phyloP scores from a whole-genome alignment of 2,329 filamentous ascomycete genomes.

The Decorospora gaudefroyi region DNA sequence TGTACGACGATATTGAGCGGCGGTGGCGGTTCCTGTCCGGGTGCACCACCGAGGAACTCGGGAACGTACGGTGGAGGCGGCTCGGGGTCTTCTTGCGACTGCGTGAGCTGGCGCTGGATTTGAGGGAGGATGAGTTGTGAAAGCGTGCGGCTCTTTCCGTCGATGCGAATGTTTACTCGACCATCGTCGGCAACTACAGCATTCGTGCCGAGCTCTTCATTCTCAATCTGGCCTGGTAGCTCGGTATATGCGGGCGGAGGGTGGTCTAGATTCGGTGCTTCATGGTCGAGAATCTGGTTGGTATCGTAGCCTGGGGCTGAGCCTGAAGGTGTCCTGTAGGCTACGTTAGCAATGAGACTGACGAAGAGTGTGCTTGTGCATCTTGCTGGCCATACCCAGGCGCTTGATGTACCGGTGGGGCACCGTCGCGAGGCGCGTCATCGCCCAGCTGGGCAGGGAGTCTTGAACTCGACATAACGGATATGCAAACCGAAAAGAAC shows the following conservation, averaged over 20 bases:
- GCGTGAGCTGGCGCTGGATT: slow-evolving; percentile 45
- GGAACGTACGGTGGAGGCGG: slow-evolving; percentile 73
- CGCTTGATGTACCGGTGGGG: slow-evolving; percentile 27
- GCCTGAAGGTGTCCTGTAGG: slow-evolving; percentile 16
- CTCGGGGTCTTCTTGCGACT: slow-evolving; percentile 56
- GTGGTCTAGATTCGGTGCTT: slow-evolving; percentile 22
- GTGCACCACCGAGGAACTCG: slow-evolving; percentile 68
- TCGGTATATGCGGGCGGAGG: slow-evolving; percentile 51
- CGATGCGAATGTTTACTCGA: slow-evolving; percentile 50
- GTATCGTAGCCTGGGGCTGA: slow-evolving; percentile 22
- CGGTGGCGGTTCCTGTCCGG: slow-evolving; percentile 59
- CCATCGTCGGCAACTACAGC: slow-evolving; percentile 50
- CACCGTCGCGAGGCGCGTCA: slow-evolving; percentile 21
- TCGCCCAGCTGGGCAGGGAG: slow-evolving; percentile 19
- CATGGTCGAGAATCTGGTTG: slow-evolving; percentile 20
- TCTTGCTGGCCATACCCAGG: slow-evolving; percentile 21
- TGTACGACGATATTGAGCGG: slow-evolving; percentile 56
- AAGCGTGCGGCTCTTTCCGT: slow-evolving; percentile 44
- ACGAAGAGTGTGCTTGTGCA: slow-evolving; percentile 17
- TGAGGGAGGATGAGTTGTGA: slow-evolving; percentile 48
- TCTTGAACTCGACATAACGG: slow-evolving; percentile 29
- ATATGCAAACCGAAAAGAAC: neutral
- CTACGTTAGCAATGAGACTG: slow-evolving; percentile 20
- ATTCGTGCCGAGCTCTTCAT: slow-evolving; percentile 51
- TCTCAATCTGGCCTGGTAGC: slow-evolving; percentile 49